phyloP scores from a whole-genome alignment of 495 filamentous ascomycete species.

The Aspergillus homomorphus region DNA sequence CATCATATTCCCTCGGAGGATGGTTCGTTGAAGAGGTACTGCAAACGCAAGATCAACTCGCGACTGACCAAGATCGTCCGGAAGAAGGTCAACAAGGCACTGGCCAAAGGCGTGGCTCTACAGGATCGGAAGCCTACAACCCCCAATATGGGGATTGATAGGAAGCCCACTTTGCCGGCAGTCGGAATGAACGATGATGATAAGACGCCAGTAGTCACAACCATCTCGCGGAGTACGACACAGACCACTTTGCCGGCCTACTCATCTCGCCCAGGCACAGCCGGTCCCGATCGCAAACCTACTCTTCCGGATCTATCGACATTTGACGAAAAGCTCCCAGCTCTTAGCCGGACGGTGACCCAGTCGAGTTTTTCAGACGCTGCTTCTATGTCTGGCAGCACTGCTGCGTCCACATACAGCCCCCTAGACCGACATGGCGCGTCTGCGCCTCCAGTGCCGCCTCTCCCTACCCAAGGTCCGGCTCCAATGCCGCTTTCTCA shows the following conservation, averaged over 20 bases:
- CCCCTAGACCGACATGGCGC: slow-evolving; percentile 36
- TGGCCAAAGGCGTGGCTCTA: slow-evolving; percentile 67
- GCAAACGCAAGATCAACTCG: slow-evolving; percentile 81
- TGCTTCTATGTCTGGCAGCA: slow-evolving; percentile 55
- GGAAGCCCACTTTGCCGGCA: slow-evolving; percentile 65
- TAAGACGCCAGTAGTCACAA: slow-evolving; percentile 56
- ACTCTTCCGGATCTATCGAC: slow-evolving; percentile 41
- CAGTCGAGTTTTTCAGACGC: slow-evolving; percentile 41
- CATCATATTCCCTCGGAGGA: slow-evolving; percentile 78
- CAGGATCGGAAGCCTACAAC: slow-evolving; percentile 54
- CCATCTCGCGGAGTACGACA: slow-evolving; percentile 63
- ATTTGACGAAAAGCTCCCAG: slow-evolving; percentile 23
- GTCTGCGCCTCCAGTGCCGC: slow-evolving; percentile 27
- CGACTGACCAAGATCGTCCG: slow-evolving; percentile 77
- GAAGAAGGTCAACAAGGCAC: slow-evolving; percentile 77
- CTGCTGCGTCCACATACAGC: slow-evolving; percentile 58
- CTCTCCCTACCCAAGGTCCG: slow-evolving; percentile 20
- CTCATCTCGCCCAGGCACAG: slow-evolving; percentile 52
- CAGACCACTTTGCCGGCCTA: slow-evolving; percentile 64
- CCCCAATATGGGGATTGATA: slow-evolving; percentile 50
- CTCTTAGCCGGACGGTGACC: slow-evolving; percentile 40
- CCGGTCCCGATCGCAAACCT: slow-evolving; percentile 25
- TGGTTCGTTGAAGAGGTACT: slow-evolving; percentile 78
- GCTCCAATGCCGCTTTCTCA: slow-evolving; percentile 22
- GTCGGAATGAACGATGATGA: slow-evolving; percentile 50